Base-by-base conservation (phyloP, 345 rosid species). In the Excoecaria cochinchinensis region DNA sequence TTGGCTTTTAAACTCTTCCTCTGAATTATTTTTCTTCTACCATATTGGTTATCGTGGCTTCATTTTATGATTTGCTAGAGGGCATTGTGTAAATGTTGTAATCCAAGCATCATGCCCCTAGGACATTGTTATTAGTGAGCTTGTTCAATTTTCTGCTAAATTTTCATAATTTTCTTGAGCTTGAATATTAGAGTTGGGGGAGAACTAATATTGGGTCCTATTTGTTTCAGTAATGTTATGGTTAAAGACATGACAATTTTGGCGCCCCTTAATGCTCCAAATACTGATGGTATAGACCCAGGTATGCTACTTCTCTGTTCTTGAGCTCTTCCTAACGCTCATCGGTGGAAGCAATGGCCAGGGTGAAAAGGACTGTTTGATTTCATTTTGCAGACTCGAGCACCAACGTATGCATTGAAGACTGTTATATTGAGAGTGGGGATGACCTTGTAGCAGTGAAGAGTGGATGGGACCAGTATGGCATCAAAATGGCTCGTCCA, bases 391-490 rank as follows among this genome's bases (percentile, higher is more conserved):
- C 85, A 95, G 98, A 95, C 77, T 95, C 98, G 2, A 76, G 98
- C 86, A 87, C 90, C 74, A 87, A 91, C 73, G 97, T 95, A 38
- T 93, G 98, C 61, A 89, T 95, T 13, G 97, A 93, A 80, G 99
- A 93, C 78, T 89, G 96, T 79, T 95, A 93, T 76, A 87, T 95
- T 4, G 97, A 93, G 82, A 95, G 99, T 9, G 99, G 98, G 4
- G 97, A 95, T 79, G 99, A 93, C 83, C 97, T 95, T 78, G 91
- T 95, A 31, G 99, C 98, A 0, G 87, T 95, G 58, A 95, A 95
- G 74, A 95, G 99, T 71, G 98, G 99, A 0, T 95, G 99, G 99
- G 98, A 95, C 80, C 97, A 95, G 13, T 93, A 89, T 65, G 99
- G 99, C 40, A 89, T 95, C 60, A 72, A 80, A 17, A 81, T 89